Evolutionary conservation across 768 basidiomycete genomes (phyloP).

Genomic region (Boletus rubescentipes): DNA sequence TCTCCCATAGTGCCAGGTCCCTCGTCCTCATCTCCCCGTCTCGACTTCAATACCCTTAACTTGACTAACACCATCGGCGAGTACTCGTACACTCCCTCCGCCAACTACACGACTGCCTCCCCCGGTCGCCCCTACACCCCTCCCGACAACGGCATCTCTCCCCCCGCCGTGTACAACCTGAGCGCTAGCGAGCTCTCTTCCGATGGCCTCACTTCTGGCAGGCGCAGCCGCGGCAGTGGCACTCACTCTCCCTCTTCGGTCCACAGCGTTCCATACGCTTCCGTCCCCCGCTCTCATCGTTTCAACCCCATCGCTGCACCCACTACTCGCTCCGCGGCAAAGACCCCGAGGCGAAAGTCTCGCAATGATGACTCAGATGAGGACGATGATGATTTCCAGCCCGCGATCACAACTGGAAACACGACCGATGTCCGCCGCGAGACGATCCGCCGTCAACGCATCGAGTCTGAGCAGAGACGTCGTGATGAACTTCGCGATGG

Average conservation of each 20-base stretch:
- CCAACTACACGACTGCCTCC: conserved; percentile 52
- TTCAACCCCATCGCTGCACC: conserved; percentile 69
- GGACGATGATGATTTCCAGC: conserved; percentile 74
- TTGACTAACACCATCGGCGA: conserved; percentile 55
- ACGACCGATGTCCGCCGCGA: conserved; percentile 76
- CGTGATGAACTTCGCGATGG: conserved; percentile 92
- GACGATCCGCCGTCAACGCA: conserved; percentile 88
- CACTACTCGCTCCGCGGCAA: conserved; percentile 52
- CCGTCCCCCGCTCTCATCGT: conserved; percentile 73
- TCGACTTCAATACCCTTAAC: conserved; percentile 64
- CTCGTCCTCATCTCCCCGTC: conserved; percentile 53
- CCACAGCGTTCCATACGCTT: conserved; percentile 52
- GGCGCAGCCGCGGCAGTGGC: conserved; percentile 70
- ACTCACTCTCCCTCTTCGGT: conserved; percentile 51
- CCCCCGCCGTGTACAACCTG: conserved; percentile 70
- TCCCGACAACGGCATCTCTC: conserved; percentile 63
- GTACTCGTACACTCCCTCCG: conserved; percentile 55
- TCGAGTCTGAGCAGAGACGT: conserved; percentile 90
- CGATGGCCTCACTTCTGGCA: conserved; percentile 63
- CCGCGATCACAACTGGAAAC: conserved; percentile 41
- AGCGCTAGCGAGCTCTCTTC: conserved; percentile 71
- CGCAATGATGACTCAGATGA: conserved; percentile 72
- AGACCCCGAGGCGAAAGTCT: conserved; percentile 44
- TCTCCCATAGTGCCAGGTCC: conserved; percentile 49
- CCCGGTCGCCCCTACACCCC: conserved; percentile 70